Evolutionary conservation across 768 basidiomycete species (phyloP).

Genomic region (Mycena venus): DNA sequence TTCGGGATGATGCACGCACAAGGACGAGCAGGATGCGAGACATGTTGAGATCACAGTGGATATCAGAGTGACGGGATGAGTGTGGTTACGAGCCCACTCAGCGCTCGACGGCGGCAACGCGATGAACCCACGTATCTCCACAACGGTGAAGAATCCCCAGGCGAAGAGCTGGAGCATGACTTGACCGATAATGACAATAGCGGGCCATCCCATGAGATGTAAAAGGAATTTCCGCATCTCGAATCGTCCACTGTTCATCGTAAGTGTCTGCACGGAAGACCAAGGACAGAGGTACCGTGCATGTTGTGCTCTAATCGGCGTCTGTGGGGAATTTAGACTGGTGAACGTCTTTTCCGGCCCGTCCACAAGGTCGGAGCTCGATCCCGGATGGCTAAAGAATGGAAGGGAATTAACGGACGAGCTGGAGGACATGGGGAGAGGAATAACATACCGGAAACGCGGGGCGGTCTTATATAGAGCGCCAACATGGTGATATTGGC

Average conservation of each 20-base stretch:
- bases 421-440: too few species aligned
- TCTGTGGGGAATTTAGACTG: too few species aligned
- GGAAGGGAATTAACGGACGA: too few species aligned
- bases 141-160: neutral
- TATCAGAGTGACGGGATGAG: neutral
- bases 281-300: too few species aligned
- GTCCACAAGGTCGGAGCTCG: too few species aligned
- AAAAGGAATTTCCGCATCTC: neutral
- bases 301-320: too few species aligned
- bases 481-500: too few species aligned
- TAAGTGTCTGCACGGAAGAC: too few species aligned
- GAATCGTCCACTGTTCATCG: neutral
- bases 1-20: neutral
- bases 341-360: too few species aligned
- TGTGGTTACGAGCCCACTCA: neutral
- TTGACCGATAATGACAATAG: neutral
- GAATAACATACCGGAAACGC: too few species aligned
- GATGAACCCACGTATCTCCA: neutral
- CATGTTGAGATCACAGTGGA: neutral
- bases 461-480: too few species aligned
- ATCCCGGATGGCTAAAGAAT: too few species aligned
- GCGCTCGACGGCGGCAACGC: neutral
- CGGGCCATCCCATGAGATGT: neutral
- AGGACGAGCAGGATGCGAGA: neutral
- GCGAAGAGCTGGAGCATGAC: neutral